phyloP scores from a whole-genome alignment of 176 grass and related monocot genomes.

The Alloteropsis semialata region DNA sequence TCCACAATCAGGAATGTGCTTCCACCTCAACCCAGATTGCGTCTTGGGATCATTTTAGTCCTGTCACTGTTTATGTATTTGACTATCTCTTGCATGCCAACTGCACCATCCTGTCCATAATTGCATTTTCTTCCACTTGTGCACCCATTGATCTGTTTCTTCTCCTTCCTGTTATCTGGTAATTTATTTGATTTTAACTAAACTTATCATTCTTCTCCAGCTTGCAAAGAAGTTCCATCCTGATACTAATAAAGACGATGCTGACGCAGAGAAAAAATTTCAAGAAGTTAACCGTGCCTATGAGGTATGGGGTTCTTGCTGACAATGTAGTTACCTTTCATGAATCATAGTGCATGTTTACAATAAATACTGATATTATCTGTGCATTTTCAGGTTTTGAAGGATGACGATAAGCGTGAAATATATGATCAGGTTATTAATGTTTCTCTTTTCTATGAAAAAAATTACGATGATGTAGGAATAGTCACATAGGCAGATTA shows the following conservation, averaged over 20 bases:
- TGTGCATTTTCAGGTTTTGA: conserved; percentile 70
- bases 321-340: conserved; percentile 14
- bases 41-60: background rate
- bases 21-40: conserved; percentile 6
- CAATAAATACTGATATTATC: conserved; percentile 30
- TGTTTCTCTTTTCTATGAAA: conserved; percentile 18
- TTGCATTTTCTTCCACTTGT: conserved; percentile 1
- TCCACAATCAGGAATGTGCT: background rate
- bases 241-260: conserved; percentile 94
- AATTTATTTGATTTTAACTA: conserved; percentile 12
- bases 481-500: conserved; percentile 4
- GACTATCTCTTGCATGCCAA: background rate
- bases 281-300: conserved; percentile 90
- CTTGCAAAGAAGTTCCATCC: conserved; percentile 97
- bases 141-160: background rate
- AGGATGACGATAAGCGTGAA: conserved; percentile 91
- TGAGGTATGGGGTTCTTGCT: conserved; percentile 50
- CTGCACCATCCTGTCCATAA: background rate
- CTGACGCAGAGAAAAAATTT: conserved; percentile 74
- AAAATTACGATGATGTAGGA: conserved; percentile 1
- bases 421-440: conserved; percentile 79
- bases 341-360: background rate
- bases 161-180: conserved; percentile 8
- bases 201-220: conserved; percentile 46
- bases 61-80: background rate